Evolutionary conservation across 1,284 basidiomycete genomes (phyloP).

Genomic region (Hemileia vastatrix): DNA sequence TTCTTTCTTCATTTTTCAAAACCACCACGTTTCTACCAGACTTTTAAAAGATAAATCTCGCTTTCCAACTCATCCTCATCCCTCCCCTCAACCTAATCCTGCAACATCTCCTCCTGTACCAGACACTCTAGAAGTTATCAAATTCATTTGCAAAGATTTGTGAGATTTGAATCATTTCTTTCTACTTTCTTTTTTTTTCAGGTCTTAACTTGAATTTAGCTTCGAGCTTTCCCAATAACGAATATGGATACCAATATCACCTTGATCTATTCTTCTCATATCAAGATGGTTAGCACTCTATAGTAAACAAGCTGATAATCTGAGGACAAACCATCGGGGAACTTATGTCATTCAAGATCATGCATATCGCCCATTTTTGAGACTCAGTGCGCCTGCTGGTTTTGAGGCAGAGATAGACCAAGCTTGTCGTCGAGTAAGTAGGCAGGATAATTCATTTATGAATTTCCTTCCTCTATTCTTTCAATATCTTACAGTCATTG

Average conservation of each 20-base stretch:
- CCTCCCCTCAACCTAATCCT: neutral
- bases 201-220: no score
- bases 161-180: neutral
- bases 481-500: neutral
- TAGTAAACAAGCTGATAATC: constrained; percentile 23
- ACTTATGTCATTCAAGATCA: constrained; percentile 22
- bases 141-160: constrained; percentile 24
- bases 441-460: no score
- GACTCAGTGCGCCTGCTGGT: constrained; percentile 10
- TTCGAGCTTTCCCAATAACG: no score
- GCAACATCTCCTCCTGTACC: no score
- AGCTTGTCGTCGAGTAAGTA: constrained; percentile 11
- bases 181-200: neutral
- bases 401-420: constrained; percentile 16
- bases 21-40: neutral
- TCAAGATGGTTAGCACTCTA: constrained; percentile 20
- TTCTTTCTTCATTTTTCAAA: neutral
- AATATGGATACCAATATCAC: no score
- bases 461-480: neutral
- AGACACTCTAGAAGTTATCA: constrained; percentile 21
- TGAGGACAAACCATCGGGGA: constrained; percentile 19
- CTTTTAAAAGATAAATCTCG: constrained; percentile 13
- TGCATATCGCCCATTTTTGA: constrained; percentile 15
- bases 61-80: neutral
- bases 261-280: neutral